Base-by-base conservation (phyloP, 129 eudicot genomes). In the Tagetes erecta region DNA sequence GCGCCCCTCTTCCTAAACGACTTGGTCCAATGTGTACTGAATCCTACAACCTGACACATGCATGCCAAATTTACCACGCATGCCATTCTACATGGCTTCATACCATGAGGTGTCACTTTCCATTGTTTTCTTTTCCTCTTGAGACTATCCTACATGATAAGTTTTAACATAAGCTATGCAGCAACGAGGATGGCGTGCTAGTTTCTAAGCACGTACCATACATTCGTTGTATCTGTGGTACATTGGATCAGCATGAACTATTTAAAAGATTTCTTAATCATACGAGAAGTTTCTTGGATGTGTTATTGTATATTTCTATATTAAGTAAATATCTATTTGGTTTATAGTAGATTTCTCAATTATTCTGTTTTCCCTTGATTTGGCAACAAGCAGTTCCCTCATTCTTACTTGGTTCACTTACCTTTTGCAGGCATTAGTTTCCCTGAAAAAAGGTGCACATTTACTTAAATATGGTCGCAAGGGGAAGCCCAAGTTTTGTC, bases 401-500 rank as follows among this genome's bases (percentile, higher is more conserved):
- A 50, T 64, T 46, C 64, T 38, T 42, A 67, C 39, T 42, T 56
- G 35, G 38, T 56, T 38, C 31, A 20, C 27, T 20, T 20, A 20
- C 27, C 68, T 20, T 20, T 42, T 85, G 89, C 92, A 92, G 98
- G 87, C 90, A 41, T 77, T 92, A 78, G 70, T 84, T 77, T 87
- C 92, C 80, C 80, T 92, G 81, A 92, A 92, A 88, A 92, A 92
- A 81, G 98, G 98, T 68, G 72, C 98, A 72, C 95, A 87, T 65
- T 83, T 92, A 71, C 88, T 92, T 65, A 92, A 92, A 87, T 92
- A 92, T 87, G 98, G 98, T 70, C 96, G 98, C 70, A 92, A 92
- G 78, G 96, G 97, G 58, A 92, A 92, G 80, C 96, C 97, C 13
- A 92, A 92, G 51, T 83, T 89, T 84, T 92, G 84, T 75, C 95